Conservation (phyloP, 202 grass and related monocot species). For the Alloteropsis angusta region DNA sequence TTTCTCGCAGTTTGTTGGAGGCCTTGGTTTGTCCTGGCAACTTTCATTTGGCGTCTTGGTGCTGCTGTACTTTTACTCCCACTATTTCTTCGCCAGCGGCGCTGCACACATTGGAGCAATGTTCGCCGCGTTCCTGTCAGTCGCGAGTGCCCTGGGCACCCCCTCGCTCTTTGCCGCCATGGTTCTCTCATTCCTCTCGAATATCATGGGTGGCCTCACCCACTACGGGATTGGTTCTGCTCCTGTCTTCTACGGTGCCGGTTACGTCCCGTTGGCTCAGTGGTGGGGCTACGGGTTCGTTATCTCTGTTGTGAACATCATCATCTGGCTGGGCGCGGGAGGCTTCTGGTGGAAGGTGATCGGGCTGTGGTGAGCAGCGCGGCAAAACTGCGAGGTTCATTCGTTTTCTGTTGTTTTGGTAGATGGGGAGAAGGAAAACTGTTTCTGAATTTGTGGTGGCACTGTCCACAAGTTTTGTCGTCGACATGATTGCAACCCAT, state of each 20-base stretch:
- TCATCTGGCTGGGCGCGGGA: slow-evolving; percentile 86
- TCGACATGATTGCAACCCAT: slow-evolving; percentile 35
- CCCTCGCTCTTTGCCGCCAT: slow-evolving; percentile 74
- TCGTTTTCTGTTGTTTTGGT: not conserved
- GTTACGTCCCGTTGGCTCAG: slow-evolving; percentile 68
- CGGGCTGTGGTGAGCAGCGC: slow-evolving; percentile 75
- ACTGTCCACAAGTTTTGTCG: slow-evolving; percentile 40
- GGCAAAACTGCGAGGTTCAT: not conserved
- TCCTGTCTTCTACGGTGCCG: slow-evolving; percentile 79
- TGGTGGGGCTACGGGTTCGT: slow-evolving; percentile 98
- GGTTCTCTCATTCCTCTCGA: slow-evolving; percentile 87
- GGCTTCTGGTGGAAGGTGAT: slow-evolving; percentile 97
- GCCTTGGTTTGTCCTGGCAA: slow-evolving; percentile 87
- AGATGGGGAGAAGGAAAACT: slow-evolving; percentile 17
- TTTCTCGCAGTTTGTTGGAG: slow-evolving; percentile 79
- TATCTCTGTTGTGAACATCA: slow-evolving; percentile 73
- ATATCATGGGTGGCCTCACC: slow-evolving; percentile 88
- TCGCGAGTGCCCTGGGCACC: slow-evolving; percentile 73
- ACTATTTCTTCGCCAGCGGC: slow-evolving; percentile 96
- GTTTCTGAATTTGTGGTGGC: slow-evolving; percentile 8
- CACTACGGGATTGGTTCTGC: slow-evolving; percentile 94
- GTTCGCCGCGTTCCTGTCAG: slow-evolving; percentile 91
- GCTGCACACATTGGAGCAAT: slow-evolving; percentile 98
- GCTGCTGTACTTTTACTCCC: slow-evolving; percentile 93
- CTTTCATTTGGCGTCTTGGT: slow-evolving; percentile 78